Conservation (phyloP, 192 early-diverging fungal genomes). For the Diversispora epigaea region DNA sequence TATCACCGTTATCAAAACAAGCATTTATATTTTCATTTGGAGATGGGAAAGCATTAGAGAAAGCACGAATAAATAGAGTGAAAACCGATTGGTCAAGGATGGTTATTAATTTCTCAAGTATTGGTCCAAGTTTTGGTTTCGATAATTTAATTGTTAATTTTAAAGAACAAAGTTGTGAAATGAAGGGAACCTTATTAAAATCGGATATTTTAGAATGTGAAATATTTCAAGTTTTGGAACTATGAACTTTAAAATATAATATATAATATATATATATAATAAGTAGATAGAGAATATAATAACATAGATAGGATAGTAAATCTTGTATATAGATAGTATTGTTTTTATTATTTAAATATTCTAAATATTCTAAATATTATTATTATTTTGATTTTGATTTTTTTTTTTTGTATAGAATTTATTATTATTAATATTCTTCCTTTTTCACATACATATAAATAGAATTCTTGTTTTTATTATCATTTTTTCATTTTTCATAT, state of each 20-base stretch:
- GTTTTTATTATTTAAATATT: no score
- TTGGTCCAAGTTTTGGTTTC: not conserved
- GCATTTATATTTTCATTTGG: conserved; percentile 18
- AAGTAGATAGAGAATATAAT: not conserved
- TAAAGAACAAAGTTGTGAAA: not conserved
- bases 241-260: not conserved
- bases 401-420: no score
- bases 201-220: conserved; percentile 4
- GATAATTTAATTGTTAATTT: conserved; percentile 21
- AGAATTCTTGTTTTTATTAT: no score
- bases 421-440: no score
- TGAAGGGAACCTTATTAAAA: not conserved
- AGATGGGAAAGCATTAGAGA: conserved; percentile 18
- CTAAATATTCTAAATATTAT: no score
- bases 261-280: not conserved
- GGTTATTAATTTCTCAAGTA: not conserved
- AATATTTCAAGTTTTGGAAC: conserved; percentile 3
- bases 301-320: no score
- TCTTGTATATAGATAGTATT: no score
- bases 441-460: no score
- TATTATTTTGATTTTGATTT: no score
- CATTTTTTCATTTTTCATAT: no score
- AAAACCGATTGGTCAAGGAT: conserved; percentile 9
- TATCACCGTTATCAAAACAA: not conserved
- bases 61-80: not conserved